Evolutionary conservation across 2,329 filamentous ascomycete genomes (phyloP).

Genomic region (Chaetothyriales sp.): DNA sequence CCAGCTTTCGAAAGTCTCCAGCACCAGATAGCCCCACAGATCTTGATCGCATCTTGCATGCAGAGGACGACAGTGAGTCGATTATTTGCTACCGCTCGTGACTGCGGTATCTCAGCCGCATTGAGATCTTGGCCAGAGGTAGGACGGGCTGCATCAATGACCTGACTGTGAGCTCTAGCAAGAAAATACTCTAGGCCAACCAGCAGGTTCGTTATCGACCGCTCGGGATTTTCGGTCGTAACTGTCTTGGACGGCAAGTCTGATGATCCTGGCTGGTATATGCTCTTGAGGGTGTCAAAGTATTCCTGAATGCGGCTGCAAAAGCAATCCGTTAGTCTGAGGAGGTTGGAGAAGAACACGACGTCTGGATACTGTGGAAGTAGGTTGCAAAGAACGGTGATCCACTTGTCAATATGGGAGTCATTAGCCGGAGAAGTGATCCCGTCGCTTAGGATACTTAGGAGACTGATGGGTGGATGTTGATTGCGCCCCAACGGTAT

Average conservation of each 20-base stretch:
- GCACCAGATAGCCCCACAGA: constrained; percentile 88
- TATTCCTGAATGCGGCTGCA: constrained; percentile 60
- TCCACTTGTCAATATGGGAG: constrained; percentile 77
- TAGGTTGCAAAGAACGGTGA: constrained; percentile 67
- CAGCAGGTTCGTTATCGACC: constrained; percentile 56
- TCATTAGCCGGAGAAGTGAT: constrained; percentile 61
- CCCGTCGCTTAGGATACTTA: constrained; percentile 71
- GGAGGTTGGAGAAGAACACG: constrained; percentile 68
- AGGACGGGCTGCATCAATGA: constrained; percentile 32
- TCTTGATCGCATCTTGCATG: constrained; percentile 85
- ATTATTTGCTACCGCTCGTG: constrained; percentile 80
- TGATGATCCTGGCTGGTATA: constrained; percentile 34
- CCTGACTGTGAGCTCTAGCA: constrained; percentile 68
- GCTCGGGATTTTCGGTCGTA: constrained; percentile 18
- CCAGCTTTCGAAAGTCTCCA: constrained; percentile 56
- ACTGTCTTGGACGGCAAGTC: constrained; percentile 14
- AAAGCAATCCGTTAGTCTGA: constrained; percentile 80
- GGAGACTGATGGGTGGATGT: constrained; percentile 44
- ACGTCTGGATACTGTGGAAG: constrained; percentile 69
- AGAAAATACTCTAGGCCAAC: constrained; percentile 85
- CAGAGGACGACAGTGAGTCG: constrained; percentile 86
- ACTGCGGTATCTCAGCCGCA: constrained; percentile 52
- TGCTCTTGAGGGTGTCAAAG: constrained; percentile 54
- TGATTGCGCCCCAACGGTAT: constrained; percentile 9
- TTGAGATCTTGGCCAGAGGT: constrained; percentile 17